These are phyloP conservation scores for Boletus sp. DNA, from an alignment of 768 basidiomycete species.

Conservation along the genomic window DNA sequence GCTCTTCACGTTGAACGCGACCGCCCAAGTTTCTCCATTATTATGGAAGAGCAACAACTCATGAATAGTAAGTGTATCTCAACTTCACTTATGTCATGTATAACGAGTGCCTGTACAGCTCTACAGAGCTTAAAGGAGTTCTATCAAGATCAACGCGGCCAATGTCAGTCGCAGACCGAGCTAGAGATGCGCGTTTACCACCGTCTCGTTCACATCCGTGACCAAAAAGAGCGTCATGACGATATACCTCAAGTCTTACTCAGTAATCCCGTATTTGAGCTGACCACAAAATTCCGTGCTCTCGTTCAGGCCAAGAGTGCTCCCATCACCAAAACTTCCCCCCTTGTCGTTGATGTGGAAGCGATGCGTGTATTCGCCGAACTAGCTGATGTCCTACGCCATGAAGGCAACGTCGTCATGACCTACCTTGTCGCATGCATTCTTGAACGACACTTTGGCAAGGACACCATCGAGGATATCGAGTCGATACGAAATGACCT, in stretches of 20 bases:
- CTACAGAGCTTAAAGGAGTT: conserved; percentile 91
- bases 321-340: conserved; percentile 67
- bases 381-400: conserved; percentile 59
- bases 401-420: conserved; percentile 65
- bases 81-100: not conserved
- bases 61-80: conserved; percentile 72
- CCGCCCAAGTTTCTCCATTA: conserved; percentile 53
- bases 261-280: conserved; percentile 72
- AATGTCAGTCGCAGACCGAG: conserved; percentile 75
- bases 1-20: conserved; percentile 69
- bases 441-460: conserved; percentile 81
- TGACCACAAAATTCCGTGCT: conserved; percentile 77
- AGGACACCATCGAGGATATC: conserved; percentile 75
- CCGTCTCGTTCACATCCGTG: conserved; percentile 86
- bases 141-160: conserved; percentile 76
- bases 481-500: conserved; percentile 61
- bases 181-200: conserved; percentile 97
- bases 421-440: conserved; percentile 90
- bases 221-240: conserved; percentile 74
- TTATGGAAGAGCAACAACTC: conserved; percentile 83
- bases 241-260: conserved; percentile 68
- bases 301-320: conserved; percentile 80
- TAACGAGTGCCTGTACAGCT: conserved; percentile 47
- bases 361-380: conserved; percentile 66
- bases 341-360: conserved; percentile 58